Evolutionary conservation across 23 red algal genomes (phyloP), one percentile per base, ranked within the genome.

Genomic region (Gracilaria vermiculophylla): DNA sequence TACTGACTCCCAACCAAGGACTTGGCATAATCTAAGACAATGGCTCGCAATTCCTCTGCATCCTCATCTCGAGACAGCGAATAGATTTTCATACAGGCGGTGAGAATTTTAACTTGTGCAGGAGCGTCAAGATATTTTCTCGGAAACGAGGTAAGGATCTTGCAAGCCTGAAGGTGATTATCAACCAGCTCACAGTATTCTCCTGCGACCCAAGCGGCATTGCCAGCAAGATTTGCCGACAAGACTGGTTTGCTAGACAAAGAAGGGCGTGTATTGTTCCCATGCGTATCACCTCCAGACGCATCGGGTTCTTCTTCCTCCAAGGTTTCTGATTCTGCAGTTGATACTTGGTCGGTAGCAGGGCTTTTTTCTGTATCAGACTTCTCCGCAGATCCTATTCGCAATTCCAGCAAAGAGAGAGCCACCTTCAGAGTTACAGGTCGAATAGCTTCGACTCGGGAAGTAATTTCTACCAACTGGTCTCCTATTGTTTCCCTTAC

Each of bases 391-490:
- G 49, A 43, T 69, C 51, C 57, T 54, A 44, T 25, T 58, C 76
- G 54, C 55, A 76, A 15, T 32, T 54, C 31, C n/a, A 93, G 53
- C 28, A 93, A 21, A 2, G 79, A 64, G 21, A 85, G 69, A 29
- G 86, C 86, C 16, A 95, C 31, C 19, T 81, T 65, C 0, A 95
- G 62, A 76, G 70, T 80, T 20, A 87, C 78, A 1, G 87, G 87
- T 29, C 94, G 83, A 55, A 82, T 54, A 2, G 94, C 87, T 72
- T 88, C 83, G n/a, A 95, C 94, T 36, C 94, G 77, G 10, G 88
- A 88, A 19, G 78, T 81, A 29, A 95, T 41, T 74, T 95, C 94
- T 15, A 95, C 39, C 27, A 95, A 69, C 49, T 95, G 94, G 5
- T 75, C 85, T 6, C 78, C 94, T 33, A 89, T 81, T 24, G 56